phyloP scores from a whole-genome alignment of 129 eudicot genomes.

The Ambrosia artemisiifolia region DNA sequence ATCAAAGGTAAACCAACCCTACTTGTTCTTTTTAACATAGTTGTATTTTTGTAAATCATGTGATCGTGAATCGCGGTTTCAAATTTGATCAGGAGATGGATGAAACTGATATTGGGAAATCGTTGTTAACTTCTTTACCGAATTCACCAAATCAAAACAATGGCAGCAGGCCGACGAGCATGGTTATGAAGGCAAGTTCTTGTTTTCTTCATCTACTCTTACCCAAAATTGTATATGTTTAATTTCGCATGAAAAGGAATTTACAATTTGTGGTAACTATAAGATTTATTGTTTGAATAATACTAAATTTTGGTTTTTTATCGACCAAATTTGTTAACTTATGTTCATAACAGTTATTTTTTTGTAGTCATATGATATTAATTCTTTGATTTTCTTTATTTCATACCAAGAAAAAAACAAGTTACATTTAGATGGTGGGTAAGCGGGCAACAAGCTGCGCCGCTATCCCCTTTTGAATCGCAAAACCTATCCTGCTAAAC shows the following conservation, averaged over 20 bases:
- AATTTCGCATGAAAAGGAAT: neutral
- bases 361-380: neutral
- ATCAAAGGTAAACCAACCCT: slow-evolving; percentile 38
- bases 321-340: neutral
- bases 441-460: too few relatives aligned
- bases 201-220: neutral
- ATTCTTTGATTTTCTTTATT: too few relatives aligned
- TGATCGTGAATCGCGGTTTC: neutral
- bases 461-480: too few relatives aligned
- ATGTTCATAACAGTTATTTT: neutral
- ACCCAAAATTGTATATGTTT: too few relatives aligned
- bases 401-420: too few relatives aligned
- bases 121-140: slow-evolving; percentile 36
- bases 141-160: slow-evolving; percentile 53
- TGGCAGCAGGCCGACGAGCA: slow-evolving; percentile 70
- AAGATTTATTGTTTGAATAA: neutral
- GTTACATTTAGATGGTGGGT: too few relatives aligned
- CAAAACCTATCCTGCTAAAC: too few relatives aligned
- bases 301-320: neutral
- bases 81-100: slow-evolving; percentile 24
- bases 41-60: neutral
- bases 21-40: neutral
- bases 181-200: slow-evolving; percentile 72
- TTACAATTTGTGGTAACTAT: neutral
- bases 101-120: slow-evolving; percentile 42